Percentiles rank a stretch among this genome's conserved stretches.
These are phyloP conservation scores for Alternaria sp. DNA, from an alignment of 2,329 filamentous ascomycete genomes.

Conservation along the genomic window DNA sequence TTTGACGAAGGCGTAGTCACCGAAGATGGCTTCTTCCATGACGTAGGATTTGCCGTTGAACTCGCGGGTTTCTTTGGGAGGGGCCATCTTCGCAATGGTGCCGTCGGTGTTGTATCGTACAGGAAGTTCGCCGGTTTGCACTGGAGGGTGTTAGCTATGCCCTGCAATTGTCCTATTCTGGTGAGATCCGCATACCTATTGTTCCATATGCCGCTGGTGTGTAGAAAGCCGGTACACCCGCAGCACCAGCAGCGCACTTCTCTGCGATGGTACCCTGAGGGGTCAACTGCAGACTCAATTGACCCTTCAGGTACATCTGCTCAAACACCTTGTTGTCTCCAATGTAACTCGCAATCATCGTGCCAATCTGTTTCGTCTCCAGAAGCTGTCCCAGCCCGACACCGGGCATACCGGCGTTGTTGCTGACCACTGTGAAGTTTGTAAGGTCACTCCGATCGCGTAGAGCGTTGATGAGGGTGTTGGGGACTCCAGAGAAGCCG, in stretches of 20 bases:
- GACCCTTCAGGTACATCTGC: constrained; percentile 74
- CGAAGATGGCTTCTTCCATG: constrained; percentile 77
- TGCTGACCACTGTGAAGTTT: constrained; percentile 75
- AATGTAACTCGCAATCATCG: constrained; percentile 76
- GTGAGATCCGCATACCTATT: constrained; percentile 46
- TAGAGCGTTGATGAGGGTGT: constrained; percentile 49
- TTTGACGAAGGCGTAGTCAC: constrained; percentile 78
- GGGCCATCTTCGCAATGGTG: constrained; percentile 67
- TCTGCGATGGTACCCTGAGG: constrained; percentile 79
- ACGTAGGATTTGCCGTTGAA: constrained; percentile 77
- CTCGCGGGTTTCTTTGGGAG: constrained; percentile 71
- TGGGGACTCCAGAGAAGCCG: constrained; percentile 49
- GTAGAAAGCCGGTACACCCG: constrained; percentile 81
- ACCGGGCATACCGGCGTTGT: constrained; percentile 77
- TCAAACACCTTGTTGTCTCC: constrained; percentile 80
- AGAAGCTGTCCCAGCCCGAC: constrained; percentile 73
- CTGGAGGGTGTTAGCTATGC: constrained; percentile 24
- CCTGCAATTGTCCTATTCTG: too few species aligned
- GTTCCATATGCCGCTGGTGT: constrained; percentile 74
- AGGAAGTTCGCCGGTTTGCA: constrained; percentile 73
- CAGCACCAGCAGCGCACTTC: constrained; percentile 73
- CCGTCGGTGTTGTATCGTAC: constrained; percentile 66
- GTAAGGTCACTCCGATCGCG: constrained; percentile 44
- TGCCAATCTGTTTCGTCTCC: constrained; percentile 71
- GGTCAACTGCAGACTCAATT: constrained; percentile 76